Evolutionary conservation across 2,329 filamentous ascomycete species (phyloP).

Genomic region (Pseudogymnoascus sp.): DNA sequence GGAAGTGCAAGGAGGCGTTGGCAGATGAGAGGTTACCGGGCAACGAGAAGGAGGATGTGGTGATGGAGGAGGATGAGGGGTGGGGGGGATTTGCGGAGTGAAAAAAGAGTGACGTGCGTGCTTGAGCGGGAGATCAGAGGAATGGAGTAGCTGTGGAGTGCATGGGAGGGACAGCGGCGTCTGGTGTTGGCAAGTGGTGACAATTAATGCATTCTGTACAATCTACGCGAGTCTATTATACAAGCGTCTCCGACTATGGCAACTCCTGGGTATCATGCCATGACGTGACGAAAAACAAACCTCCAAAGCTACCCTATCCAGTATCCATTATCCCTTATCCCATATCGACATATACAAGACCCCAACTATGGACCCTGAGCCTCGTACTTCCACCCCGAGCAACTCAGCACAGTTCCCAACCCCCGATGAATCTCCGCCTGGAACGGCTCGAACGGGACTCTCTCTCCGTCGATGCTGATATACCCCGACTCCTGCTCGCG

Average conservation of each 20-base stretch:
- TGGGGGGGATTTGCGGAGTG: conserved; percentile 27
- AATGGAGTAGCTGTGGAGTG: neutral
- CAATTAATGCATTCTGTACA: conserved; percentile 14
- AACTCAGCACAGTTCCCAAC: conserved; percentile 77
- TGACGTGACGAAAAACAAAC: conserved; percentile 11
- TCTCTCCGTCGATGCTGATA: conserved; percentile 91
- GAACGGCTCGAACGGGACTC: conserved; percentile 76
- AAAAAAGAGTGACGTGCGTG: neutral
- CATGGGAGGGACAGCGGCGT: conserved; percentile 2
- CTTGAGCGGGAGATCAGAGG: neutral
- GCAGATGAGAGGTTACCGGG: conserved; percentile 65
- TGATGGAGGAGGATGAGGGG: conserved; percentile 29
- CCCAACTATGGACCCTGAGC: conserved; percentile 38
- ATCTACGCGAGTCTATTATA: conserved; percentile 9
- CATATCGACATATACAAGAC: neutral
- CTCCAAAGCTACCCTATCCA: neutral
- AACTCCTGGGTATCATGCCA: conserved; percentile 14
- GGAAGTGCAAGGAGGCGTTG: conserved; percentile 60
- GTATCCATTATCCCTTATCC: neutral
- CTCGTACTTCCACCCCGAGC: conserved; percentile 63
- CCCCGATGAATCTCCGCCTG: conserved; percentile 82
- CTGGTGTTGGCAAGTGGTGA: conserved; percentile 17
- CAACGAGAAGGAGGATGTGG: conserved; percentile 39
- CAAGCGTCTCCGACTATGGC: neutral
- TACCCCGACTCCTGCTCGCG: conserved; percentile 63